Evolutionary conservation across 2,329 filamentous ascomycete species (phyloP).

Genomic region (Myrmaecium sp.): DNA sequence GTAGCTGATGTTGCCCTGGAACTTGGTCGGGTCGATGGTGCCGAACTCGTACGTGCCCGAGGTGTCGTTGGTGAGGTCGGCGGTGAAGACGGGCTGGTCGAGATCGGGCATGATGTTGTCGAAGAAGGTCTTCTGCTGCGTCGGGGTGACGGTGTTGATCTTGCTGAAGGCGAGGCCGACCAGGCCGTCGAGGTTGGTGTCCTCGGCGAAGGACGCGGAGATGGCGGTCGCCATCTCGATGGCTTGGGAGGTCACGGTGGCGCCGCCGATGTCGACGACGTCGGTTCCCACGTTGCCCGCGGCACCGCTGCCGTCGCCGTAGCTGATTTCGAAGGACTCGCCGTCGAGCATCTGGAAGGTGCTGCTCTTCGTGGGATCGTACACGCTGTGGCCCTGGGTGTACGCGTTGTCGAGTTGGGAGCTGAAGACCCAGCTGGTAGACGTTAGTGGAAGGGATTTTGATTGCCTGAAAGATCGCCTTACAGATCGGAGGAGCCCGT

Average conservation of each 20-base stretch:
- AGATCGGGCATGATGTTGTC: slow-evolving; percentile 48
- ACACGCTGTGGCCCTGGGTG: slow-evolving; percentile 37
- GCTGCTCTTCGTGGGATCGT: slow-evolving; percentile 34
- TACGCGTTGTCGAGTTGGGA: slow-evolving; percentile 32
- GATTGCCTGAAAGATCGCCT: slow-evolving; percentile 10
- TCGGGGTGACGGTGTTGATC: slow-evolving; percentile 38
- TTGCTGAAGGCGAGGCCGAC: slow-evolving; percentile 49
- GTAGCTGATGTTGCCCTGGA: slow-evolving; percentile 45
- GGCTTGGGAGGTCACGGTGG: slow-evolving; percentile 43
- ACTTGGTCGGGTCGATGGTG: slow-evolving; percentile 45
- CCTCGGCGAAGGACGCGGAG: slow-evolving; percentile 39
- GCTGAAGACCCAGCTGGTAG: slow-evolving; percentile 50
- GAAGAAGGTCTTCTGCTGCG: slow-evolving; percentile 54
- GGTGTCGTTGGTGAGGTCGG: slow-evolving; percentile 43
- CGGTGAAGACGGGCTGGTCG: slow-evolving; percentile 52
- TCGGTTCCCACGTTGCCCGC: slow-evolving; percentile 51
- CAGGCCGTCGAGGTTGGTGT: slow-evolving; percentile 49
- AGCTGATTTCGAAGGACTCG: slow-evolving; percentile 44
- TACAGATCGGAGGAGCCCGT: slow-evolving; percentile 59
- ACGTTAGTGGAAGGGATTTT: slow-evolving; percentile 1
- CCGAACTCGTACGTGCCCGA: slow-evolving; percentile 60
- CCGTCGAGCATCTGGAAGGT: slow-evolving; percentile 33
- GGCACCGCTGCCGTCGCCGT: slow-evolving; percentile 50
- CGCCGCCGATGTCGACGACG: slow-evolving; percentile 48
- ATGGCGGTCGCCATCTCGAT: slow-evolving; percentile 48